Evolutionary conservation across 2,329 filamentous ascomycete species (phyloP).

Genomic region (Trichoderma simmonsii): DNA sequence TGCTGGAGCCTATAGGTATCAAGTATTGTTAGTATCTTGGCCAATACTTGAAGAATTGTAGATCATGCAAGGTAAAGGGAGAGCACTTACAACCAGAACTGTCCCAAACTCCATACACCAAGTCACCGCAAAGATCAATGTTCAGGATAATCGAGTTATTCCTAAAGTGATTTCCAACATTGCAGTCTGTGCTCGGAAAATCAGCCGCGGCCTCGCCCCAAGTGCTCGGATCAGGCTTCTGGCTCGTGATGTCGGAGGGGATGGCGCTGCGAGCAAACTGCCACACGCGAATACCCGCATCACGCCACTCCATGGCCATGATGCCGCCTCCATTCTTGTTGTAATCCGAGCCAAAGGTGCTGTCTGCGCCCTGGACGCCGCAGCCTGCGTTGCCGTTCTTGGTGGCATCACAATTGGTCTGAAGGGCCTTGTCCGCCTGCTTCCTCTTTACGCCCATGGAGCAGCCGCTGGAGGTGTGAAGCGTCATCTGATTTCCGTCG

Average conservation of each 20-base stretch:
- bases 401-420: slow-evolving; percentile 49
- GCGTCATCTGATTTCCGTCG: slow-evolving; percentile 56
- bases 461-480: slow-evolving; percentile 55
- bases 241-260: slow-evolving; percentile 49
- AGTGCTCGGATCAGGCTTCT: slow-evolving; percentile 55
- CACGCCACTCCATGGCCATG: slow-evolving; percentile 59
- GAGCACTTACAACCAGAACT: slow-evolving; percentile 42
- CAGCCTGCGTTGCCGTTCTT: slow-evolving; percentile 57
- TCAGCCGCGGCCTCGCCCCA: slow-evolving; percentile 64
- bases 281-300: slow-evolving; percentile 61
- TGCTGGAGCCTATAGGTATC: slow-evolving; percentile 44
- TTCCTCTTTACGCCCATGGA: slow-evolving; percentile 53
- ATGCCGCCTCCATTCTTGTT: slow-evolving; percentile 56
- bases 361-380: slow-evolving; percentile 43
- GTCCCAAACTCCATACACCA: slow-evolving; percentile 47
- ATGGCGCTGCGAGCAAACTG: slow-evolving; percentile 50
- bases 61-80: neutral
- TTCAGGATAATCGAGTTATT: slow-evolving; percentile 66
- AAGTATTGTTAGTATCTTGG: neutral
- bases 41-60: neutral
- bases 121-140: slow-evolving; percentile 61
- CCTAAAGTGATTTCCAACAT: slow-evolving; percentile 56
- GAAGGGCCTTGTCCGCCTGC: slow-evolving; percentile 44
- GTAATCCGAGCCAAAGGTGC: slow-evolving; percentile 50
- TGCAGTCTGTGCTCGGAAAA: slow-evolving; percentile 61